Conservation (phyloP, 2,329 filamentous ascomycete species). For the Colletotrichum euphorbiae region DNA sequence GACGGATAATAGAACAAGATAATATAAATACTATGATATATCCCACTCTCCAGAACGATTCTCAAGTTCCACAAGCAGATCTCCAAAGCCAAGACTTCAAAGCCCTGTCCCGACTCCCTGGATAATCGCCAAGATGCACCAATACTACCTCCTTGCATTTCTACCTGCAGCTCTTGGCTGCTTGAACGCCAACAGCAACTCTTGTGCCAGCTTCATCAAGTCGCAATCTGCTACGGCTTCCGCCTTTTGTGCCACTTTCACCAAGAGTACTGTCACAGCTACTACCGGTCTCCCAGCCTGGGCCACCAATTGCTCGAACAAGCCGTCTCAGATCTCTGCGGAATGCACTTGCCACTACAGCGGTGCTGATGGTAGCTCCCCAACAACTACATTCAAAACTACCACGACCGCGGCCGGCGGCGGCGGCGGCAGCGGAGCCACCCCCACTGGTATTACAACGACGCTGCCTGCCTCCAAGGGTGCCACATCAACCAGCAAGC, state of each 20-base stretch:
- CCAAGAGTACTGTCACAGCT: constrained; percentile 45
- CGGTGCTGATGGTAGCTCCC: constrained; percentile 31
- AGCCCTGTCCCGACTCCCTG: not conserved
- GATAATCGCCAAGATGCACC: constrained; percentile 37
- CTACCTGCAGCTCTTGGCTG: constrained; percentile 45
- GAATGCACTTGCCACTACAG: constrained; percentile 47
- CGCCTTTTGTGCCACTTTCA: constrained; percentile 50
- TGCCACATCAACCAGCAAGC: too few species aligned
- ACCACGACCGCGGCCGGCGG: constrained; percentile 21
- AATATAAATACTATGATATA: constrained; percentile 16
- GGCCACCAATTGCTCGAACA: constrained; percentile 46
- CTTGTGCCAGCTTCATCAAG: constrained; percentile 49
- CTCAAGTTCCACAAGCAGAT: constrained; percentile 5
- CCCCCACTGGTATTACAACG: constrained; percentile 41
- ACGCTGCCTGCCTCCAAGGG: constrained; percentile 54
- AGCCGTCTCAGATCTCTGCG: constrained; percentile 46
- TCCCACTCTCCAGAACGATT: constrained; percentile 6
- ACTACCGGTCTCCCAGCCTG: constrained; percentile 45
- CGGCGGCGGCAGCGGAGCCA: not conserved
- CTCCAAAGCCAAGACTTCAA: constrained; percentile 13
- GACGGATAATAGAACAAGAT: not conserved
- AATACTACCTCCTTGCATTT: constrained; percentile 41
- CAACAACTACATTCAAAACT: constrained; percentile 30
- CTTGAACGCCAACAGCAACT: constrained; percentile 46
- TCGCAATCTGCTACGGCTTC: constrained; percentile 47